These are phyloP conservation scores for Neonectria neomacrospora DNA, from an alignment of 2,329 filamentous ascomycete genomes.

Conservation along the genomic window DNA sequence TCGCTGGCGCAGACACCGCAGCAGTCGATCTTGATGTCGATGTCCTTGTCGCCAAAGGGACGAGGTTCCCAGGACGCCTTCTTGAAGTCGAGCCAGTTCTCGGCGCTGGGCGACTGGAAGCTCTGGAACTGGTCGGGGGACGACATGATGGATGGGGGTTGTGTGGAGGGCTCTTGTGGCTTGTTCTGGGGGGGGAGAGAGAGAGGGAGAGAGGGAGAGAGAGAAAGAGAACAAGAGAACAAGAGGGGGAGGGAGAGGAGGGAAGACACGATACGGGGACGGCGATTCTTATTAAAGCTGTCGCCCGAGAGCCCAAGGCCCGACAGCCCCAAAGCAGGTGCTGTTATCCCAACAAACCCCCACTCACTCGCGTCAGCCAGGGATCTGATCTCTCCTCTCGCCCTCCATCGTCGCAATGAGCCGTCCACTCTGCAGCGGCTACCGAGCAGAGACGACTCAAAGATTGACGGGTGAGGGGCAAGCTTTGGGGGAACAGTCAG, in stretches of 20 bases:
- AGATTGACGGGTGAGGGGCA: constrained; percentile 29
- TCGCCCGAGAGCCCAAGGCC: not conserved
- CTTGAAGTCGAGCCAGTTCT: constrained; percentile 69
- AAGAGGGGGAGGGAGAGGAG: not conserved
- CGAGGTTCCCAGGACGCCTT: constrained; percentile 85
- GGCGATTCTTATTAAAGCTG: constrained; percentile 14
- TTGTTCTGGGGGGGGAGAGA: not conserved
- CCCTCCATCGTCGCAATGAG: constrained; percentile 25
- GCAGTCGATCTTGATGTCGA: constrained; percentile 87
- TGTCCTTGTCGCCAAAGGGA: constrained; percentile 86
- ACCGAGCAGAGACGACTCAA: not conserved
- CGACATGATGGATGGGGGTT: constrained; percentile 57
- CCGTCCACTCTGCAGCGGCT: constrained; percentile 4
- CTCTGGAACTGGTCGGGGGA: constrained; percentile 70
- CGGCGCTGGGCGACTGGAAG: constrained; percentile 67
- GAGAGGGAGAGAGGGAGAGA: not conserved
- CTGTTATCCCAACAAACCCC: constrained; percentile 27
- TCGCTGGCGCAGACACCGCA: constrained; percentile 82
- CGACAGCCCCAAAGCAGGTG: too few species aligned
- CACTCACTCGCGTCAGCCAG: constrained; percentile 31
- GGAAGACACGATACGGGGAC: not conserved
- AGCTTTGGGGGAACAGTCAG: constrained; percentile 23
- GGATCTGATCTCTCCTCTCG: not conserved
- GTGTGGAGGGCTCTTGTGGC: not conserved
- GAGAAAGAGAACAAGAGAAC: not conserved